Evolutionary conservation across 305 asterid species (phyloP).

Genomic region (Rubia peregrina): DNA sequence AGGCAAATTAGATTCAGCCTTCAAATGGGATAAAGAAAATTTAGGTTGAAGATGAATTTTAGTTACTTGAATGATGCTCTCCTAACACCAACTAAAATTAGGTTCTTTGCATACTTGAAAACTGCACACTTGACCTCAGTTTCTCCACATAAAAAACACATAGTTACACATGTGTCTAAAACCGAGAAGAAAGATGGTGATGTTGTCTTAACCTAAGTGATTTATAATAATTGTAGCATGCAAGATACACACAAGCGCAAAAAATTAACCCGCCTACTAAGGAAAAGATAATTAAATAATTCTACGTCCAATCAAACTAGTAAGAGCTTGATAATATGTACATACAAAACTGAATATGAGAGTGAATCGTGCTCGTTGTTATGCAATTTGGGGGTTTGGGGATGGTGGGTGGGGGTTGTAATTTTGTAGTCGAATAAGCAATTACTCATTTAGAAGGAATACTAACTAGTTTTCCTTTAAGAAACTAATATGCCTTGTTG

Average conservation of each 20-base stretch:
- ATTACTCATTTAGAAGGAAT: too few species aligned
- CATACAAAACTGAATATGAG: constrained; percentile 10
- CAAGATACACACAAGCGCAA: not conserved
- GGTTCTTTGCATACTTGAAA: constrained; percentile 3
- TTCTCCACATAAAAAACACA: not conserved
- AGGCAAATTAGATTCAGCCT: constrained; percentile 36
- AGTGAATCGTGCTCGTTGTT: too few species aligned
- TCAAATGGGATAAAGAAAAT: constrained; percentile 35
- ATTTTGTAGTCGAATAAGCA: too few species aligned
- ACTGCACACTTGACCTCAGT: not conserved
- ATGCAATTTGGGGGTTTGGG: too few species aligned
- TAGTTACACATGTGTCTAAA: not conserved
- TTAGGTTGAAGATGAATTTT: constrained; percentile 20
- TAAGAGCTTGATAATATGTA: too few species aligned
- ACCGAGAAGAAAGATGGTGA: not conserved
- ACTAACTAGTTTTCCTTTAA: too few species aligned
- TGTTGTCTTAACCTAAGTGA: not conserved
- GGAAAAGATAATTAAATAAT: not conserved
- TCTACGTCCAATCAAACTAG: not conserved
- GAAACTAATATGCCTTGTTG: too few species aligned
- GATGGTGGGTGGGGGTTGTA: too few species aligned
- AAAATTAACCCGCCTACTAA: not conserved
- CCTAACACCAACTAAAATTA: not conserved
- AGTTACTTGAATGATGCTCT: constrained; percentile 9
- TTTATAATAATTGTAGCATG: not conserved